Conservation (phyloP, 2,329 filamentous ascomycete genomes). For the Erysiphe neolycopersici region DNA sequence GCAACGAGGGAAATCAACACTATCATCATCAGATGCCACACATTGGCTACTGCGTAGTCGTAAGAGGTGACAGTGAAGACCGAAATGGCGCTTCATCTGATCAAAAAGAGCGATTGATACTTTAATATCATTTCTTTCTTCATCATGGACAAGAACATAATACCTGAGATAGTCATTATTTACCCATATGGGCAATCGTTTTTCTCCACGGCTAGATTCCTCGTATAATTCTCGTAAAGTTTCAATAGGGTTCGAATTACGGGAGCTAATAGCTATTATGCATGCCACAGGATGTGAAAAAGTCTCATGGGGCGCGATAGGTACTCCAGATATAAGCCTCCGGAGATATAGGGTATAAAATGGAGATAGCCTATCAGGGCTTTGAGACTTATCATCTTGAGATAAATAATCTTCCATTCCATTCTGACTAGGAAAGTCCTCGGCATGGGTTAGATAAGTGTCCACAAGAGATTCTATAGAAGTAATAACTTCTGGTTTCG, state of each 20-base stretch:
- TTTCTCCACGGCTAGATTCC: constrained; percentile 54
- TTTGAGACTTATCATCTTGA: constrained; percentile 12
- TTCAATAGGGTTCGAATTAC: constrained; percentile 60
- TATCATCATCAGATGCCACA: constrained; percentile 76
- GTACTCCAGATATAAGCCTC: constrained; percentile 53
- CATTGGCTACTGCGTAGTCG: constrained; percentile 64
- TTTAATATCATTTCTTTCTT: constrained; percentile 78
- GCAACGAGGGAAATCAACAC: constrained; percentile 49
- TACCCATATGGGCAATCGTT: constrained; percentile 57
- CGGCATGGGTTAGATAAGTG: constrained; percentile 50
- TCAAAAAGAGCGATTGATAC: constrained; percentile 81
- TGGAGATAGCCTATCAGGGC: constrained; percentile 28
- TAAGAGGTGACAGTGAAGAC: constrained; percentile 78
- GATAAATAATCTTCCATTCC: constrained; percentile 15
- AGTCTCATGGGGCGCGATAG: constrained; percentile 64
- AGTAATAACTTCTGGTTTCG: constrained; percentile 24
- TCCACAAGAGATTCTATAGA: constrained; percentile 63
- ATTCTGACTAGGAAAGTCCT: constrained; percentile 18
- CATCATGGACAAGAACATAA: constrained; percentile 89
- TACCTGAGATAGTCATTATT: constrained; percentile 82
- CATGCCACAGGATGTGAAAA: constrained; percentile 87
- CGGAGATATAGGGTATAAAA: constrained; percentile 72
- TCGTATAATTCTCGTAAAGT: constrained; percentile 62
- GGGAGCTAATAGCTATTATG: constrained; percentile 82
- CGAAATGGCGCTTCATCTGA: constrained; percentile 97